Evolutionary conservation across 1,284 basidiomycete genomes (phyloP).

Genomic region (Butyriboletus appendiculatus): DNA sequence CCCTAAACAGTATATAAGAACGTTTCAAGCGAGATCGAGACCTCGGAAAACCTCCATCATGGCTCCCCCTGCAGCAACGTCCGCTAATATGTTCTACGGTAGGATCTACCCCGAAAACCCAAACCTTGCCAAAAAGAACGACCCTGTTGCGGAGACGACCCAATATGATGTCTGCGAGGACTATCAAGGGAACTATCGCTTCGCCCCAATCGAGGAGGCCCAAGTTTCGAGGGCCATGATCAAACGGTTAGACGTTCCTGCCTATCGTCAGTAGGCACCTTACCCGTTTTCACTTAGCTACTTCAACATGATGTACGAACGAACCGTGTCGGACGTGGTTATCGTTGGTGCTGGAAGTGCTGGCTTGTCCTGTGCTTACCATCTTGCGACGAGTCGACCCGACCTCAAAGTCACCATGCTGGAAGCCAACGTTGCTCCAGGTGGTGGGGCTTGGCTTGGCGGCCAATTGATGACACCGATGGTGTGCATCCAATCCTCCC

Average conservation of each 20-base stretch:
- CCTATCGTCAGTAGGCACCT: neutral
- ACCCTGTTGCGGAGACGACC: neutral
- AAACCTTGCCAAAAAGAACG: constrained; percentile 12
- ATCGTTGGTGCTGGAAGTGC: constrained; percentile 83
- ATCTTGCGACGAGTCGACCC: constrained; percentile 66
- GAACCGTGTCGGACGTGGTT: constrained; percentile 76
- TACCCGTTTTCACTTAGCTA: constrained; percentile 44
- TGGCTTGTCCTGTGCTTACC: constrained; percentile 79
- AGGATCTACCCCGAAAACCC: neutral
- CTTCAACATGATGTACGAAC: constrained; percentile 73
- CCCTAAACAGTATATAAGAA: too few species aligned
- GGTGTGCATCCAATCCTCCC: constrained; percentile 40
- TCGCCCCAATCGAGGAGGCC: constrained; percentile 75
- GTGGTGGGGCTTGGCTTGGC: constrained; percentile 78
- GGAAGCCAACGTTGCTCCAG: constrained; percentile 83
- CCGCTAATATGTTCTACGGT: too few species aligned
- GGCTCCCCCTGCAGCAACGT: constrained; percentile 28
- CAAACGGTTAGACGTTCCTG: constrained; percentile 49
- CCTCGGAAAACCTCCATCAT: constrained; percentile 13
- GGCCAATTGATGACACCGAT: constrained; percentile 86
- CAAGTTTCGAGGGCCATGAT: constrained; percentile 82
- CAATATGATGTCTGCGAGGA: constrained; percentile 30
- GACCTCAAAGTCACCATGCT: constrained; percentile 82
- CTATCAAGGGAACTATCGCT: constrained; percentile 51
- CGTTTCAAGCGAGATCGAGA: neutral